Conservation (phyloP, 495 filamentous ascomycete species). For the Hypoxylon lenormandii region DNA sequence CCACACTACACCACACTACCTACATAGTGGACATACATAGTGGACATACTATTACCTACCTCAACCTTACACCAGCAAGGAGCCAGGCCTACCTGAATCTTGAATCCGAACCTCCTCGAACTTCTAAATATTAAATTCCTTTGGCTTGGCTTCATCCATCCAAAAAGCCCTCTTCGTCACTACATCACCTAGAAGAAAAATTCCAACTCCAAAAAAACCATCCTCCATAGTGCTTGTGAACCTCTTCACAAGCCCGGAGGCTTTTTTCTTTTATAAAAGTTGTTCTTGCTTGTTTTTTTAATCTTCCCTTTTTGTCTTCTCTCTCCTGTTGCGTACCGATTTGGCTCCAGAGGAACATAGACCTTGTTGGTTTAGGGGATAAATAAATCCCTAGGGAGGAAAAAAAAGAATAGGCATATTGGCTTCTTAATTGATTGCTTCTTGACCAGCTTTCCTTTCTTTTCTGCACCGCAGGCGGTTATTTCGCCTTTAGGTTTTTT, state of each 20-base stretch:
- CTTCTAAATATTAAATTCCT: constrained; percentile 46
- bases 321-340: constrained; percentile 28
- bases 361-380: constrained; percentile 14
- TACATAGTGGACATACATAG: too few relatives aligned
- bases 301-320: constrained; percentile 34
- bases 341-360: constrained; percentile 30
- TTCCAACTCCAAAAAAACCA: constrained; percentile 5
- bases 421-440: constrained; percentile 49
- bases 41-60: constrained; percentile 25
- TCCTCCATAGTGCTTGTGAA: constrained; percentile 36
- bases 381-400: constrained; percentile 12
- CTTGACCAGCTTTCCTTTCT: constrained; percentile 43
- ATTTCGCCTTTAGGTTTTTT: constrained; percentile 48
- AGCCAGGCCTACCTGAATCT: constrained; percentile 39
- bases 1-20: constrained; percentile 8
- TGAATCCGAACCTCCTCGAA: constrained; percentile 48
- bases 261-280: constrained; percentile 44
- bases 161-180: constrained; percentile 44
- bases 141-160: constrained; percentile 49
- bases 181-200: constrained; percentile 51
- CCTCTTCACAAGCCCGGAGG: constrained; percentile 38
- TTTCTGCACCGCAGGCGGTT: constrained; percentile 54
- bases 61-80: constrained; percentile 40
- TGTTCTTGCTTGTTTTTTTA: constrained; percentile 40
- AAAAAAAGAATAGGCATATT: constrained; percentile 41